These are phyloP conservation scores for Exidia glandulosa DNA, from an alignment of 768 basidiomycete species.

Conservation along the genomic window DNA sequence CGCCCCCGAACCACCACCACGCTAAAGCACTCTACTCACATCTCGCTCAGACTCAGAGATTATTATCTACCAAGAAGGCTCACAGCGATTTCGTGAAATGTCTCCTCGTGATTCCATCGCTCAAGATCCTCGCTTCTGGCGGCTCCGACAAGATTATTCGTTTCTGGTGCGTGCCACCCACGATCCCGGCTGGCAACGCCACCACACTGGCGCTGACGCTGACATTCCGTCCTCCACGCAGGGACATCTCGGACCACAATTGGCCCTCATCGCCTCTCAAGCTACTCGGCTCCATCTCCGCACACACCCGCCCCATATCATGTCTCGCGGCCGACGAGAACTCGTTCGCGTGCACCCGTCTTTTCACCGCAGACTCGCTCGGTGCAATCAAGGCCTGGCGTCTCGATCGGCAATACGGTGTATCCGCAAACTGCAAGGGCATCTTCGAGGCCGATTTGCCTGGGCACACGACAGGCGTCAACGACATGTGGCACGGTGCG, in stretches of 20 bases:
- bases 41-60: slow-evolving; percentile 45
- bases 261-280: slow-evolving; percentile 6
- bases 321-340: slow-evolving; percentile 46
- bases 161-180: slow-evolving; percentile 77
- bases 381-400: slow-evolving; percentile 80
- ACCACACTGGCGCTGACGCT: neutral
- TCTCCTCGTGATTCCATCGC: slow-evolving; percentile 56
- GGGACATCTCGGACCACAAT: slow-evolving; percentile 8
- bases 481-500: slow-evolving; percentile 54
- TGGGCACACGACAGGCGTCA: slow-evolving; percentile 76
- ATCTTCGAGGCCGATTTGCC: slow-evolving; percentile 43
- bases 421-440: slow-evolving; percentile 38
- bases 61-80: slow-evolving; percentile 60
- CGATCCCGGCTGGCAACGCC: neutral
- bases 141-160: slow-evolving; percentile 84
- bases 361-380: slow-evolving; percentile 89
- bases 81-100: slow-evolving; percentile 90
- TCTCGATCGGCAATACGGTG: slow-evolving; percentile 35
- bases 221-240: slow-evolving; percentile 1
- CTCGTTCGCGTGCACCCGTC: slow-evolving; percentile 34
- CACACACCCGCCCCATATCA: slow-evolving; percentile 84
- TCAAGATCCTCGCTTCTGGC: slow-evolving; percentile 65
- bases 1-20: slow-evolving; percentile 8
- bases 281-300: slow-evolving; percentile 59
- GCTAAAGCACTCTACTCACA: neutral